Evolutionary conservation across 192 early-diverging fungal species (phyloP).

Genomic region (Rhizoclosmatium sp.): DNA sequence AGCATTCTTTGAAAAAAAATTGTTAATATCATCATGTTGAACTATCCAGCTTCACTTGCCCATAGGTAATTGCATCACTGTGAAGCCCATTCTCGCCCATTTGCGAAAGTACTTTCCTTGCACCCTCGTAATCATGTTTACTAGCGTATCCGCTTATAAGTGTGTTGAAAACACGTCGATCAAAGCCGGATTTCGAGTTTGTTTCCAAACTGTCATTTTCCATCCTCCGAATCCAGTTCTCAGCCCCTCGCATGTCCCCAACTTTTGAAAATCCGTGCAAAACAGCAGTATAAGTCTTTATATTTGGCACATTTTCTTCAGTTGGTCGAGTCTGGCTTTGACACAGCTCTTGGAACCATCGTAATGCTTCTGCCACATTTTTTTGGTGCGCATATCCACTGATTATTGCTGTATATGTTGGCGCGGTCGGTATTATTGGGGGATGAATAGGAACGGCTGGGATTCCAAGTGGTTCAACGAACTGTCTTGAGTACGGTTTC

Average conservation of each 20-base stretch:
- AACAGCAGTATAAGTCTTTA: slow-evolving; percentile 28
- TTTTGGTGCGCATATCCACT: slow-evolving; percentile 29
- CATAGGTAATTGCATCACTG: slow-evolving; percentile 28
- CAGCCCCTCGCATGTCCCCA: slow-evolving; percentile 26
- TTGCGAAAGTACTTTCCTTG: background rate
- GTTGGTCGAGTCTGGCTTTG: background rate
- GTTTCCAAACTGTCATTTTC: background rate
- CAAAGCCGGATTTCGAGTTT: background rate
- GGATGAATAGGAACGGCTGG: background rate
- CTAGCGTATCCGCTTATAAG: slow-evolving; percentile 27
- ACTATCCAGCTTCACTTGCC: background rate
- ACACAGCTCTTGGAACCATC: slow-evolving; percentile 26
- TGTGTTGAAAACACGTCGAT: slow-evolving; percentile 28
- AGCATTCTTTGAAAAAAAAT: slow-evolving; percentile 20
- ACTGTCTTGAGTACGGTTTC: background rate
- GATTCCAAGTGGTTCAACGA: background rate
- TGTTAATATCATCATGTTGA: background rate
- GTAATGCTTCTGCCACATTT: slow-evolving; percentile 26
- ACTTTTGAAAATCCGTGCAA: slow-evolving; percentile 24
- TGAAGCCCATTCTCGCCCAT: slow-evolving; percentile 8
- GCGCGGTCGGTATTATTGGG: slow-evolving; percentile 16
- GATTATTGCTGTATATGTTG: slow-evolving; percentile 31
- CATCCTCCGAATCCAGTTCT: background rate
- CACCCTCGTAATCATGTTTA: slow-evolving; percentile 13
- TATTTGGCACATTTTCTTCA: slow-evolving; percentile 2